A percentile compares a stretch with the other conserved stretches of the same genome.
These are phyloP conservation scores for Sclerotinia nivalis DNA, from an alignment of 2,329 filamentous ascomycete genomes.

Conservation along the genomic window DNA sequence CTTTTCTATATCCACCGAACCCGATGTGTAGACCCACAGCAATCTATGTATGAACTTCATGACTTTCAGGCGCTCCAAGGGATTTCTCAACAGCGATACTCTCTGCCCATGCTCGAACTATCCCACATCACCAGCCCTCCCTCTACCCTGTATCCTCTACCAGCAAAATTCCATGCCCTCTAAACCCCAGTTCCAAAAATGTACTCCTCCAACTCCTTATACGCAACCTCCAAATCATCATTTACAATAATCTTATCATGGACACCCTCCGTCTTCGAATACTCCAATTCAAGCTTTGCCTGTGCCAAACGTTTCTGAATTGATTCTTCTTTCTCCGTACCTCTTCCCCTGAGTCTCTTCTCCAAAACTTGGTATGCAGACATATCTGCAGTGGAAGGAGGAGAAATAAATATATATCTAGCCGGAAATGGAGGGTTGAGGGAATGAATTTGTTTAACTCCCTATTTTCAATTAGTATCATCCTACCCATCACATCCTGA, in stretches of 20 bases:
- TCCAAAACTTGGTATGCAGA: slow-evolving; percentile 65
- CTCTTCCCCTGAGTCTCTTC: slow-evolving; percentile 68
- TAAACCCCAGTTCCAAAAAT: slow-evolving; percentile 42
- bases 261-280: slow-evolving; percentile 64
- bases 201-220: slow-evolving; percentile 54
- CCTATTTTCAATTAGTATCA: slow-evolving; percentile 46
- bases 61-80: not conserved
- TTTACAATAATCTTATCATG: slow-evolving; percentile 68
- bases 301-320: slow-evolving; percentile 69
- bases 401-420: slow-evolving; percentile 81
- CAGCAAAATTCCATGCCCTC: slow-evolving; percentile 22
- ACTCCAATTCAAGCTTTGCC: slow-evolving; percentile 74
- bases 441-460: slow-evolving; percentile 84
- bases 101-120: not conserved
- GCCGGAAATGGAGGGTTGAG: slow-evolving; percentile 53
- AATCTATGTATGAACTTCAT: not conserved
- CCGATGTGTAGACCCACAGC: not conserved
- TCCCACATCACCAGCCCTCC: not conserved
- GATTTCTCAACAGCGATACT: not conserved
- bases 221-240: slow-evolving; percentile 61
- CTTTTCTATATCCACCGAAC: not conserved
- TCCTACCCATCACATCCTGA: not conserved
- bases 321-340: slow-evolving; percentile 75
- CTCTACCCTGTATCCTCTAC: not conserved
- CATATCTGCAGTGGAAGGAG: slow-evolving; percentile 56